Base-by-base conservation (phyloP, 768 basidiomycete species). In the Trametes meyenii region DNA sequence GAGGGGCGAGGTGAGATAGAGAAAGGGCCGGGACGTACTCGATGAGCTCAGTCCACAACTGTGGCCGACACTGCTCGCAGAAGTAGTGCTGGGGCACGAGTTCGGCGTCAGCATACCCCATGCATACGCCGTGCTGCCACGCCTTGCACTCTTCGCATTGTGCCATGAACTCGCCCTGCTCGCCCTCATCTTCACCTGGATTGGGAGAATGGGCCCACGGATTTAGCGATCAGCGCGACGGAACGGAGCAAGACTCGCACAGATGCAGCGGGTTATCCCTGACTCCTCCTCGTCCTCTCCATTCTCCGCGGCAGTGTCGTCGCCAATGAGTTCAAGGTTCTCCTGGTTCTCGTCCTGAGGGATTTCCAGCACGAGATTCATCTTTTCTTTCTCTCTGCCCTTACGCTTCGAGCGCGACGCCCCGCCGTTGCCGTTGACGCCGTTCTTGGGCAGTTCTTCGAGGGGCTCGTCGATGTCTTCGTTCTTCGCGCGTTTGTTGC, bases 101-200 rank as follows among this genome's bases (percentile, higher is more conserved):
- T 68, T 86, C 86, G 70, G 90, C 87, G 36, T 85, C 84, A 66
- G 91, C 87, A 73, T 91, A 92, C 43, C 95, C 96, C 86, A 99
- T 94, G 77, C 97, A 99, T 11, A 88, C 81, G 3, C 95, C 95
- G 73, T 99, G 96, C 76, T 99, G 96, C 96, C 96, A 99, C 57
- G 92, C 93, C 70, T 95, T 92, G 79, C 96, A 99, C 45, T 81
- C 88, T 77, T 98, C 96, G 77, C 96, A 99, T 74, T 94, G 91
- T 52, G 98, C 94, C 93, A 98, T 97, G 78, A 96, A 92, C 73
- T 94, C 95, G 50, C 94, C 92, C 53, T 91, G 56, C 23, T 89
- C 87, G 54, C 85, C 84, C 70, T 89, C 88, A 68, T 88, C 87
- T 73, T 90, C 89, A 80, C 75, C 76, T 76, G 71, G 63, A 58